Conservation (phyloP, 345 rosid genomes). For the Salix viminalis region DNA sequence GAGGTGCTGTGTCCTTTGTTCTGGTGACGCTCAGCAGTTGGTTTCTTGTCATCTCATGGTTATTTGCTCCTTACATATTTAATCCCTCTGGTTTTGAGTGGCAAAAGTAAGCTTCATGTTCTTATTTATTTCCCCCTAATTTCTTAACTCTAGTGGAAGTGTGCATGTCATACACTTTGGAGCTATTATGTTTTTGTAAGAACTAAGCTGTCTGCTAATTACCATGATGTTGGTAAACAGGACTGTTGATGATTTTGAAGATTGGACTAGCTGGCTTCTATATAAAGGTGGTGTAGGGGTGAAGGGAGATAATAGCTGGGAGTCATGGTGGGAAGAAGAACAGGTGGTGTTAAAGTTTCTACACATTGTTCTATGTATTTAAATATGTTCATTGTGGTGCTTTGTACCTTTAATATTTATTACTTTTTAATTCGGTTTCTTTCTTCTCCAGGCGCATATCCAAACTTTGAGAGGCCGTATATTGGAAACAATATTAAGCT, state of each 20-base stretch:
- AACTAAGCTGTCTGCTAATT: neutral
- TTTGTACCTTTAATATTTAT: neutral
- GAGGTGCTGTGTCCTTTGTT: slow-evolving; percentile 72
- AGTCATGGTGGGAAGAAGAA: slow-evolving; percentile 99
- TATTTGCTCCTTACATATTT: slow-evolving; percentile 97
- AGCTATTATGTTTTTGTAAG: neutral
- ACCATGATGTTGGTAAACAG: slow-evolving; percentile 31
- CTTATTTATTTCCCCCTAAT: neutral
- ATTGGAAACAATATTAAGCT: slow-evolving; percentile 80
- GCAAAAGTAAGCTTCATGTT: slow-evolving; percentile 72
- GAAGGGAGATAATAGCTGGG: slow-evolving; percentile 98
- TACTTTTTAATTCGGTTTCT: neutral
- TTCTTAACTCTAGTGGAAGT: neutral
- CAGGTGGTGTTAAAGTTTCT: slow-evolving; percentile 46
- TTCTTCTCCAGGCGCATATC: slow-evolving; percentile 67
- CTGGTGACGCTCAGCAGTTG: slow-evolving; percentile 89
- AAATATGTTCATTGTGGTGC: neutral
- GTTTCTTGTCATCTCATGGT: slow-evolving; percentile 98
- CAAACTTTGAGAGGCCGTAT: slow-evolving; percentile 90
- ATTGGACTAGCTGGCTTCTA: slow-evolving; percentile 95
- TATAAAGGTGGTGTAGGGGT: slow-evolving; percentile 99
- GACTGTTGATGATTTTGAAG: slow-evolving; percentile 97
- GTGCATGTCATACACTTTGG: neutral
- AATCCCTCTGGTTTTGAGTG: slow-evolving; percentile 99
- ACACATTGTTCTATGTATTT: neutral